Base-by-base conservation (phyloP, 2,329 filamentous ascomycete species). In the Hortaea sp. region DNA sequence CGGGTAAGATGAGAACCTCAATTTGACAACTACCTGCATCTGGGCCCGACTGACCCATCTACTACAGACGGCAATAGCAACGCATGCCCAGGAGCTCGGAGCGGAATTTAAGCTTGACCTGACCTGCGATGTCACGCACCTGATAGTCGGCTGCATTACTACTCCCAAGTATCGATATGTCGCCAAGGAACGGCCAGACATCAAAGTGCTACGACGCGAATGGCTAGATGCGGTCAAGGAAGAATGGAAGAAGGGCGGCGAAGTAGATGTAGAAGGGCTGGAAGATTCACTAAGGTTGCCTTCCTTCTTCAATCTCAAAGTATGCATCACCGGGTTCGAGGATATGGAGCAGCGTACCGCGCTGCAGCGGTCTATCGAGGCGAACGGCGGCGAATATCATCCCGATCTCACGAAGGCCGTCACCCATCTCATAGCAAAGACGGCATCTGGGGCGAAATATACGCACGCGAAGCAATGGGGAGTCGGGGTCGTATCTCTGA, bases 121-220 rank as follows among this genome's bases (percentile, higher is more conserved):
- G 39, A 97, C 89, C n/a, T 86, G 85, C 47, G 88, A 95, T 64
- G 88, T 94, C 41, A 97, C 92, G 5, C 92, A 98, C 69, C 80
- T 98, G 41, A 78, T 98, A 52, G 87, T 95, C 51, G 92, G 89
- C 63, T 82, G 85, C 58, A 85, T 88, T 59, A 79, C 90, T 63
- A 97, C 90, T 1, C 80, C 85, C 42, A 98, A 98, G 66, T 98
- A 98, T 68, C 84, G 82, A 65, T 95, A 94, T 72, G 90, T 97
- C 59, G 92, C 90, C 45, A 86, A 83, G 61, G 85, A 90, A 63
- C 79, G 92, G 44, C 81, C 84, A 41, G 92, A 98, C 60, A 82
- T 98, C 59, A 81, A 80, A 62, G 82, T 88, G 42, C 82, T 98
- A 69, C 78, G 78, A 39, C 78, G 83, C n/a, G 77, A 79, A 59